Conservation (phyloP, 148 eudicot genomes). For the Diospyros lotus region DNA sequence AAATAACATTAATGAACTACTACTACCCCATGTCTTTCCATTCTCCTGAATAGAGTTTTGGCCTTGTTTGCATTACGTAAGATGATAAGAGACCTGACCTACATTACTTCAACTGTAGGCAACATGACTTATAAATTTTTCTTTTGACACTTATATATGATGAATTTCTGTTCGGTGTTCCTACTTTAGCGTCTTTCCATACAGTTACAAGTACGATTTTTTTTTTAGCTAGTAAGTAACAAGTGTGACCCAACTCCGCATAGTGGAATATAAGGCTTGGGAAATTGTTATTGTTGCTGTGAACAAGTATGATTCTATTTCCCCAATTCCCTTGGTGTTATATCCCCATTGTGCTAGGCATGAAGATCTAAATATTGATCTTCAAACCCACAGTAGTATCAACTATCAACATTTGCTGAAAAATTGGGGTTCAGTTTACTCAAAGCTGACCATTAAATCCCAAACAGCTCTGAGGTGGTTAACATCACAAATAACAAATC, state of each 20-base stretch:
- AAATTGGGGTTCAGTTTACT: neutral
- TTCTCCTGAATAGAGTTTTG: neutral
- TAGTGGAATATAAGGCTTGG: too few relatives aligned
- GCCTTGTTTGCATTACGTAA: neutral
- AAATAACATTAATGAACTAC: neutral
- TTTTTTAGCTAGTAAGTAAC: neutral
- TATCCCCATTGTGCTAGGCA: too few relatives aligned
- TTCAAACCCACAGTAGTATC: too few relatives aligned
- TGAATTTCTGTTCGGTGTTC: neutral
- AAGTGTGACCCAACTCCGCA: too few relatives aligned
- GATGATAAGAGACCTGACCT: neutral
- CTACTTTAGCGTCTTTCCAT: neutral
- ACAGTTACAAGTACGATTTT: neutral
- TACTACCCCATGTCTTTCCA: too few relatives aligned
- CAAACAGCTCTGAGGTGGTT: slow-evolving; percentile 3
- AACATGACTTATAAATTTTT: neutral
- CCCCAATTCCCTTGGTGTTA: too few relatives aligned
- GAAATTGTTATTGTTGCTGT: too few relatives aligned
- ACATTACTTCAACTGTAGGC: neutral
- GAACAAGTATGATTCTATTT: too few relatives aligned
- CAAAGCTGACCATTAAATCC: neutral
- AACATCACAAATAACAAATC: neutral
- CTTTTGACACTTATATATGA: neutral
- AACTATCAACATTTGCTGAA: too few relatives aligned
- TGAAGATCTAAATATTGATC: too few relatives aligned